Base-by-base conservation (phyloP, 768 basidiomycete species). In the Trametes villosa region DNA sequence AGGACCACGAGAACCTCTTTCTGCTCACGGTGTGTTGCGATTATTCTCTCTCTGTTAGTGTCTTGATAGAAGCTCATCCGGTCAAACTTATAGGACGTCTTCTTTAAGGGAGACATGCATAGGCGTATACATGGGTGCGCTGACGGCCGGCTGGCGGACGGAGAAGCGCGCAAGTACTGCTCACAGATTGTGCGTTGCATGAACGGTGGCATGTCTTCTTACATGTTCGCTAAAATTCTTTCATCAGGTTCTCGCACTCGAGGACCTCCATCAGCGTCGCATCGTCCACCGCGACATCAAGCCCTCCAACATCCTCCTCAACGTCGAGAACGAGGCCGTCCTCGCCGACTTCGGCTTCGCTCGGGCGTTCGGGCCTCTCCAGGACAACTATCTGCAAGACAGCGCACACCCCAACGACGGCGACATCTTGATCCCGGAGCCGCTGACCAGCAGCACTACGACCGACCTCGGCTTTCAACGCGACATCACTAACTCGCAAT, bases 211-310 rank as follows among this genome's bases (percentile, higher is more conserved):
- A n/a, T 9, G 13, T 9, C 27, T n/a, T 13, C 5, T 13, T 33
- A 30, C 17, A 20, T 24, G 11, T 47, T 20, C 36, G 9, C 34
- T 15, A 9, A 36, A 26, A 13, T 1, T 15, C 2, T 17, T 15
- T 9, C 1, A 13, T 3, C 36, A 69, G 68, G 51, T 72, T 1
- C 11, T 64, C n/a, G 59, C 60, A 0, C 38, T 68, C 17, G 44
- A 53, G 9, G 62, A 66, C 57, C 47, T 55, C 12, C 70, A 71
- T 57, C 29, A 38, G 9, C 36, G 31, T 5, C 60, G 67, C 34
- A 62, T 68, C 41, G 46, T 70, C 24, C 71, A 72, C 48, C 69
- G 72, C 51, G 71, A 73, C 46, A 58, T 73, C 53, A 73, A 73
- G 55, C 69, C 69, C 1, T 63, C 64, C 1, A 73, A 73, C 61